Evolutionary conservation across 192 early-diverging fungal genomes (phyloP).

Genomic region (Entomortierella parvispora): DNA sequence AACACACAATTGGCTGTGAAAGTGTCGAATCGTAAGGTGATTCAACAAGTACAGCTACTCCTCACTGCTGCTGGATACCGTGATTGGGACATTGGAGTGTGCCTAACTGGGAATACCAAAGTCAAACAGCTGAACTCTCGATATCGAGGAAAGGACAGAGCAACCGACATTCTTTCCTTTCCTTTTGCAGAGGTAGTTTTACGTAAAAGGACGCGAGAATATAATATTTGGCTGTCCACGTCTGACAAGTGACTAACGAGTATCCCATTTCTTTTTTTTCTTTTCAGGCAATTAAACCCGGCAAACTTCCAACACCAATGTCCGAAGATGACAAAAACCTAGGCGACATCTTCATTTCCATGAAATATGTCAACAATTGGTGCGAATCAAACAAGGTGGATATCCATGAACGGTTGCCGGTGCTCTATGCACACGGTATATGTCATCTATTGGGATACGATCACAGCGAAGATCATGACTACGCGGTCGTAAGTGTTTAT

Average conservation of each 20-base stretch:
- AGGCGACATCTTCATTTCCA: constrained; percentile 72
- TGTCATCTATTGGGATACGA: constrained; percentile 77
- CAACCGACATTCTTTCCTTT: constrained; percentile 76
- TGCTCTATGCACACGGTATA: constrained; percentile 70
- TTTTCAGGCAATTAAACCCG: constrained; percentile 40
- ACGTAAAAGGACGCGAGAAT: neutral
- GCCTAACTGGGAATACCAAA: constrained; percentile 57
- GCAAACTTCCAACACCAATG: constrained; percentile 45
- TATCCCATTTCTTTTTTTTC: too few species aligned
- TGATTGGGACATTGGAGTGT: constrained; percentile 72
- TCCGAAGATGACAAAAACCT: constrained; percentile 64
- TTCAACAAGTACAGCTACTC: constrained; percentile 50
- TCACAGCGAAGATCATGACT: constrained; percentile 64
- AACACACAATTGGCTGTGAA: constrained; percentile 35
- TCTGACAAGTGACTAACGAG: neutral
- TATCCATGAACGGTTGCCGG: constrained; percentile 59
- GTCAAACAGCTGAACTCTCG: constrained; percentile 61
- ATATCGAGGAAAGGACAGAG: constrained; percentile 60
- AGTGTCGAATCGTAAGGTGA: constrained; percentile 1
- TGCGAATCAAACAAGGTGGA: constrained; percentile 58
- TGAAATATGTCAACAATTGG: constrained; percentile 62
- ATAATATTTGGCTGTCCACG: neutral
- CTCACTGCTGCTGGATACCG: constrained; percentile 61
- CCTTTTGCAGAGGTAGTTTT: constrained; percentile 62
- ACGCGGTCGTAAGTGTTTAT: constrained; percentile 25